Conservation (phyloP, 805 yeast species). For the Nematodospora valgi region DNA sequence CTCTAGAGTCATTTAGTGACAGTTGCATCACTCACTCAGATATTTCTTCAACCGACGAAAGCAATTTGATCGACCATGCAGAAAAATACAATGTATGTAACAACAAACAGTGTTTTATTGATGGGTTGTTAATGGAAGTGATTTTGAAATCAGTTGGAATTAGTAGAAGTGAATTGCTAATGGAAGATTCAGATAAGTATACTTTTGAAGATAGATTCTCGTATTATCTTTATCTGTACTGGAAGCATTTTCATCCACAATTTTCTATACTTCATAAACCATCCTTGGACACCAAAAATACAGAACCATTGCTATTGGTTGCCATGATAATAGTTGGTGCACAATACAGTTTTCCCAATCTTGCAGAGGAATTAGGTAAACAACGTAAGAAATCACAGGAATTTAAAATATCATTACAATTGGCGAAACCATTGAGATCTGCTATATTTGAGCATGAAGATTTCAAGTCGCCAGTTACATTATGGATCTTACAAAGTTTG, state of each 20-base stretch:
- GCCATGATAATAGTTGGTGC: conserved; percentile 60
- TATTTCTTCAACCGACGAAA: conserved; percentile 11
- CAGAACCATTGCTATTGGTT: conserved; percentile 49
- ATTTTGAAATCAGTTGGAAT: conserved; percentile 25
- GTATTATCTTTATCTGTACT: conserved; percentile 40
- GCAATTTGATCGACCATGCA: conserved; percentile 17
- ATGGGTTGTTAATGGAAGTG: conserved; percentile 32
- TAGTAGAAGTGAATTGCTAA: conserved; percentile 23
- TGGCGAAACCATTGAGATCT: conserved; percentile 64
- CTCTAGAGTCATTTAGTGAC: conserved; percentile 21
- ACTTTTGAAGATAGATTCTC: conserved; percentile 32
- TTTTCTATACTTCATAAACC: conserved; percentile 59
- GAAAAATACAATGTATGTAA: conserved; percentile 19
- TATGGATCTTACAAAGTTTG: conserved; percentile 76
- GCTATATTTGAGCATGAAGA: conserved; percentile 65
- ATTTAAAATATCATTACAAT: conserved; percentile 40
- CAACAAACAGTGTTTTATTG: conserved; percentile 37
- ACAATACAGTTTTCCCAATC: conserved; percentile 25
- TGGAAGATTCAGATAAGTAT: conserved; percentile 19
- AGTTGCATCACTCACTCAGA: too few relatives aligned
- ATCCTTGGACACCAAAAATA: conserved; percentile 46
- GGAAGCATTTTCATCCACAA: conserved; percentile 59
- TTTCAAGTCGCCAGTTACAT: conserved; percentile 71
- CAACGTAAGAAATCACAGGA: conserved; percentile 24
- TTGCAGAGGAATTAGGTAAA: conserved; percentile 6